Conservation (phyloP, 1,139 yeast species). For the Saccharomyces pastorianus region DNA sequence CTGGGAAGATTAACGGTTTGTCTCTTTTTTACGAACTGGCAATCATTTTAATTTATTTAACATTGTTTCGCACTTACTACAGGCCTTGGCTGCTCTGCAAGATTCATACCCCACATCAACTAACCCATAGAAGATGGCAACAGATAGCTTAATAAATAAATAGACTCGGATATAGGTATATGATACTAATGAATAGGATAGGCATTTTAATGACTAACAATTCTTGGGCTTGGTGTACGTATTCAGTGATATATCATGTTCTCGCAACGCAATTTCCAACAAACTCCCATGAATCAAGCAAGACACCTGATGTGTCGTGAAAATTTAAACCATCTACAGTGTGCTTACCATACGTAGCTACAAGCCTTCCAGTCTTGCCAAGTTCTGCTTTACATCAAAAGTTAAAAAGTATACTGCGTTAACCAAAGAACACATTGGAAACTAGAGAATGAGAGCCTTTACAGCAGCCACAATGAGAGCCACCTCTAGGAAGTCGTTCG, state of each 20-base stretch:
- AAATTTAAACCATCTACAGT: neutral
- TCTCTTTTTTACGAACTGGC: neutral
- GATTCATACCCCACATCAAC: neutral
- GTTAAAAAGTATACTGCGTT: neutral
- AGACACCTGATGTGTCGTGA: neutral
- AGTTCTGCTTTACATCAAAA: neutral
- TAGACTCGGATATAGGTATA: neutral
- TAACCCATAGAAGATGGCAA: too few relatives aligned
- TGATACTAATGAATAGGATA: neutral
- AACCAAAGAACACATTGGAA: neutral
- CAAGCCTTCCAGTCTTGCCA: neutral
- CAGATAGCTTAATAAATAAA: neutral
- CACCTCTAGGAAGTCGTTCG: neutral
- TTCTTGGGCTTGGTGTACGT: neutral
- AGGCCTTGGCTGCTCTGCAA: neutral
- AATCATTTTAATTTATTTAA: neutral
- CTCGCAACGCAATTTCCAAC: neutral
- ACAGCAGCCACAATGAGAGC: slow-evolving; percentile 3
- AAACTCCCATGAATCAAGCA: neutral
- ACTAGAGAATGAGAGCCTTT: slow-evolving; percentile 6
- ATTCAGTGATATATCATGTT: neutral
- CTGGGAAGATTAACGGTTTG: neutral
- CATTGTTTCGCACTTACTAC: neutral
- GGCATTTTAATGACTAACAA: neutral
- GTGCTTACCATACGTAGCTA: neutral